These are phyloP conservation scores for Plicaturopsis crispa DNA, from an alignment of 768 basidiomycete species.

Conservation along the genomic window DNA sequence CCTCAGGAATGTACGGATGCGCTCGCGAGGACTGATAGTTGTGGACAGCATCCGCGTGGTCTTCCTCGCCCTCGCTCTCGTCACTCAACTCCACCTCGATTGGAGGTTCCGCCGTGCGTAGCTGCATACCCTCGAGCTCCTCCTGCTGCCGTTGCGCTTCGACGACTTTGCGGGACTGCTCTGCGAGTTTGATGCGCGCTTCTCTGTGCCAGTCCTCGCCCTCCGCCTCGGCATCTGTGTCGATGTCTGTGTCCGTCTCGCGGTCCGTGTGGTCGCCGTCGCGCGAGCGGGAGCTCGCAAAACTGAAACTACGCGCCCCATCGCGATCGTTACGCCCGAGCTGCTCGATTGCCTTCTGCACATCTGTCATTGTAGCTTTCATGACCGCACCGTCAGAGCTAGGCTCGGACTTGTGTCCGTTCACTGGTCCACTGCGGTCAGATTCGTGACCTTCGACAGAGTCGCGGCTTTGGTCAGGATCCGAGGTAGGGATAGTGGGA, in stretches of 20 bases:
- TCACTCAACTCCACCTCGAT: constrained; percentile 74
- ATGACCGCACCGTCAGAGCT: constrained; percentile 53
- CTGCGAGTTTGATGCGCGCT: constrained; percentile 59
- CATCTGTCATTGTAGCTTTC: constrained; percentile 84
- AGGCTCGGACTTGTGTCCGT: constrained; percentile 12
- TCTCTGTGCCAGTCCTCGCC: constrained; percentile 63
- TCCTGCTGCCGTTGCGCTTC: constrained; percentile 47
- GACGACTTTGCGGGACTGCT: constrained; percentile 56
- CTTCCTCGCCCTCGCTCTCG: constrained; percentile 68
- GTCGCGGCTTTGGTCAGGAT: too few relatives aligned
- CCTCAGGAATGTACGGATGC: constrained; percentile 63
- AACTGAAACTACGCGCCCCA: constrained; percentile 67
- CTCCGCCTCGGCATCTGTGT: constrained; percentile 43
- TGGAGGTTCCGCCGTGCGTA: constrained; percentile 41
- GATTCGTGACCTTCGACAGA: too few relatives aligned
- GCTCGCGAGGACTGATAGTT: constrained; percentile 27
- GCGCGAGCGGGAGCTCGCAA: constrained; percentile 61
- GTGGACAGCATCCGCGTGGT: constrained; percentile 31
- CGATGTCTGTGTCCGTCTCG: constrained; percentile 19
- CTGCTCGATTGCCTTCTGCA: constrained; percentile 86
- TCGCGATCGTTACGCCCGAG: constrained; percentile 56
- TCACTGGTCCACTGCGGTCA: constrained; percentile 15
- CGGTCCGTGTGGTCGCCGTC: constrained; percentile 40
- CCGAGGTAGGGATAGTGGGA: constrained; percentile 18
- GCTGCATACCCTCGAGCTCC: constrained; percentile 26